These are phyloP conservation scores for Lasiosphaeriaceae sp. DNA, from an alignment of 495 filamentous ascomycete genomes.

Conservation along the genomic window DNA sequence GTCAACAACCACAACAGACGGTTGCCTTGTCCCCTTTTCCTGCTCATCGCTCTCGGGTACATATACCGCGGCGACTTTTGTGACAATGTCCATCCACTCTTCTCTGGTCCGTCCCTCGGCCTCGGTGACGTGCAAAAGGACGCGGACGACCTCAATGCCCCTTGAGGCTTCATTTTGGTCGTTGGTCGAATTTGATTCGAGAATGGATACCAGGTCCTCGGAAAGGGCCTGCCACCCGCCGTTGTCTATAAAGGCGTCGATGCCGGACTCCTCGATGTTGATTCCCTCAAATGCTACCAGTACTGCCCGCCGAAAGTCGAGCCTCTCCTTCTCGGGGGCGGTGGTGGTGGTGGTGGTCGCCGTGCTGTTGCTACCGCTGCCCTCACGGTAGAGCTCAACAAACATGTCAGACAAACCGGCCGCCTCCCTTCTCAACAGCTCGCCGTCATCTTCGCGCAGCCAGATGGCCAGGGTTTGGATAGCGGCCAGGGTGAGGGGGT, in stretches of 20 bases:
- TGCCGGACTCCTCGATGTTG: slow-evolving; percentile 37
- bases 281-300: slow-evolving; percentile 52
- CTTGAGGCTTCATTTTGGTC: slow-evolving; percentile 21
- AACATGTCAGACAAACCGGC: slow-evolving; percentile 56
- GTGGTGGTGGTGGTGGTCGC: slow-evolving; percentile 1
- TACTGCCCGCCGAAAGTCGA: slow-evolving; percentile 51
- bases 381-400: slow-evolving; percentile 48
- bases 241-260: slow-evolving; percentile 39
- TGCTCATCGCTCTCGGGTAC: slow-evolving; percentile 15
- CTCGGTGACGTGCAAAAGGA: slow-evolving; percentile 46
- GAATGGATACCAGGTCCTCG: slow-evolving; percentile 40
- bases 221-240: slow-evolving; percentile 48
- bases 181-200: slow-evolving; percentile 16
- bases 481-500: slow-evolving; percentile 49
- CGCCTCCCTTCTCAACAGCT: slow-evolving; percentile 48
- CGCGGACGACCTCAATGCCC: slow-evolving; percentile 50
- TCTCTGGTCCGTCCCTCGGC: slow-evolving; percentile 35
- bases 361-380: slow-evolving; percentile 9
- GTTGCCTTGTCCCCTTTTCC: neutral
- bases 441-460: slow-evolving; percentile 61
- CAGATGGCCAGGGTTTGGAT: slow-evolving; percentile 54
- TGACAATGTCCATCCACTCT: slow-evolving; percentile 47
- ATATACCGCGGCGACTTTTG: slow-evolving; percentile 33
- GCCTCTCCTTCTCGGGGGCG: slow-evolving; percentile 1
- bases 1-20: slow-evolving; percentile 16